Evolutionary conservation across 1,284 basidiomycete genomes (phyloP).

Genomic region (Tetrapyrgos nigripes): DNA sequence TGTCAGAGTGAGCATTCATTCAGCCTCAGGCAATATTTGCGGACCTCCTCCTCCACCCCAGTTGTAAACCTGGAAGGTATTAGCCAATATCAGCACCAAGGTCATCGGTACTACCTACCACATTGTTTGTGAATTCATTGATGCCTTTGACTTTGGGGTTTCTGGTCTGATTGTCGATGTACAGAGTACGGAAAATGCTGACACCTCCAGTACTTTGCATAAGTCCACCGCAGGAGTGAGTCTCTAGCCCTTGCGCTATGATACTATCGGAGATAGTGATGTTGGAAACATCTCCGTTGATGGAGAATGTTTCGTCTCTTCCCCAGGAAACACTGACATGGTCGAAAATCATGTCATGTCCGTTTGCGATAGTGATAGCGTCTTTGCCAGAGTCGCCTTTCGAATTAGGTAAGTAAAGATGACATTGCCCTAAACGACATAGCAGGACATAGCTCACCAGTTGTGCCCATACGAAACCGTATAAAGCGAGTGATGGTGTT

Average conservation of each 20-base stretch:
- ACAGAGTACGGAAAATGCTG: constrained; percentile 42
- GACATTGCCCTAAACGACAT: background rate
- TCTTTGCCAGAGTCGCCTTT: constrained; percentile 43
- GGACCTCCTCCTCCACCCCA: constrained; percentile 39
- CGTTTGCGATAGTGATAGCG: constrained; percentile 41
- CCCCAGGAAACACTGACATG: constrained; percentile 45
- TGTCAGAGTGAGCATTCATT: no score
- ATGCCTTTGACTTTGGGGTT: constrained; percentile 47
- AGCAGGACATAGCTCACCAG: constrained; percentile 23
- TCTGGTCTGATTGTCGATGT: constrained; percentile 45
- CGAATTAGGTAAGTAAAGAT: background rate
- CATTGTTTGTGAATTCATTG: constrained; percentile 45
- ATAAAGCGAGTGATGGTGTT: constrained; percentile 45
- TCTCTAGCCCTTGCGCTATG: constrained; percentile 43
- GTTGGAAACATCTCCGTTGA: constrained; percentile 45
- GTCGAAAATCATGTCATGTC: constrained; percentile 45
- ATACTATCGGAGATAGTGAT: constrained; percentile 43
- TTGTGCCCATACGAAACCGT: constrained; percentile 41
- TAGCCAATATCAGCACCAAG: background rate
- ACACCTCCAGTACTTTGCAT: constrained; percentile 45
- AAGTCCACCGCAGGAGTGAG: constrained; percentile 43
- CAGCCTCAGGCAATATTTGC: no score
- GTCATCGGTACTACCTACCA: constrained; percentile 26
- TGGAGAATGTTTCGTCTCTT: constrained; percentile 44
- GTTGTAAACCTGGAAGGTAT: constrained; percentile 36